A percentile compares a stretch with the other conserved stretches of the same genome.
phyloP scores from a whole-genome alignment of 768 basidiomycete genomes.

The Leccinellum luteum region DNA sequence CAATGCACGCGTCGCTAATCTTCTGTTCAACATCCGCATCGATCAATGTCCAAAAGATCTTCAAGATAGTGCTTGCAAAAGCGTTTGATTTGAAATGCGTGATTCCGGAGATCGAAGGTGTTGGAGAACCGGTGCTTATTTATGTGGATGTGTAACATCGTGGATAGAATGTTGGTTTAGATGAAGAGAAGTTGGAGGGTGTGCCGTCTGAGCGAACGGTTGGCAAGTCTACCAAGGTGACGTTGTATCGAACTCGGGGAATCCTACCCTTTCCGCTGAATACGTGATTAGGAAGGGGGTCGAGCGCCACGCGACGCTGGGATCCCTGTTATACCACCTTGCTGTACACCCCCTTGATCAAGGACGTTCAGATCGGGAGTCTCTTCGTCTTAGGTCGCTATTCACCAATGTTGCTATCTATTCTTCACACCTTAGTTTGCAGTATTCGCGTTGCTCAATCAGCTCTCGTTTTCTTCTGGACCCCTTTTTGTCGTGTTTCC shows the following conservation, averaged over 20 bases:
- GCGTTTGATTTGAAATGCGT: conserved; percentile 99
- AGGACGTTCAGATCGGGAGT: conserved; percentile 19
- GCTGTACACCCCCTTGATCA: conserved; percentile 8
- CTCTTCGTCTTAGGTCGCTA: conserved; percentile 15
- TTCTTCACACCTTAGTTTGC: conserved; percentile 23
- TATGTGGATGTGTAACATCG: conserved; percentile 68
- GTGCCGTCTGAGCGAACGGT: conserved; percentile 12
- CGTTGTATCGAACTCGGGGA: conserved; percentile 23
- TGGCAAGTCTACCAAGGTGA: conserved; percentile 27
- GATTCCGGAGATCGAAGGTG: conserved; percentile 95
- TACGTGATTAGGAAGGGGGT: conserved; percentile 14
- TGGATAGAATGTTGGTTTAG: conserved; percentile 25
- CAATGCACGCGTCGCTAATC: conserved; percentile 99
- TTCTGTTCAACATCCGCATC: conserved; percentile 99
- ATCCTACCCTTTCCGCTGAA: conserved; percentile 19
- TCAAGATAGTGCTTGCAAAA: conserved; percentile 96
- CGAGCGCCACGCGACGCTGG: conserved; percentile 7
- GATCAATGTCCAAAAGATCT: conserved; percentile 99
- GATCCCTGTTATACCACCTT: conserved; percentile 20
- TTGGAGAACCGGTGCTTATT: conserved; percentile 92
- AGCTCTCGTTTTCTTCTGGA: conserved; percentile 18
- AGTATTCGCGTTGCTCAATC: conserved; percentile 24
- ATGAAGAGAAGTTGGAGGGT: conserved; percentile 12
- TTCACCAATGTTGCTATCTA: conserved; percentile 25
- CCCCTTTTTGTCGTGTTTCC: conserved; percentile 23